These are phyloP conservation scores for Cochlearia excelsa DNA, from an alignment of 345 rosid genomes.

Conservation along the genomic window DNA sequence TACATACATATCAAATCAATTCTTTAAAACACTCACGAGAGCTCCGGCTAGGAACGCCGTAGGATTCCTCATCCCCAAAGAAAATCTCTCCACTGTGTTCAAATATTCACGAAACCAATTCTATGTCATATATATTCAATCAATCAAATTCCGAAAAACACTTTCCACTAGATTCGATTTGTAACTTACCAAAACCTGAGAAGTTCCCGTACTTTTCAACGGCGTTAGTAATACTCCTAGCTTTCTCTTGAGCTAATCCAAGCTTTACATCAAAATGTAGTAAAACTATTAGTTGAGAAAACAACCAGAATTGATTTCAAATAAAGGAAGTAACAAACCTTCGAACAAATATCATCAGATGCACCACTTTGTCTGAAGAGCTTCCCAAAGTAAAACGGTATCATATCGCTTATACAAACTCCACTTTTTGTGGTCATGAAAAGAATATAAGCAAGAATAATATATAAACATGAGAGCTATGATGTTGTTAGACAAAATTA, in stretches of 20 bases:
- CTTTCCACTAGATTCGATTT: conserved; percentile 2
- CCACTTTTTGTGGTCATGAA: conserved; percentile 53
- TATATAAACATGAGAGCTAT: not conserved
- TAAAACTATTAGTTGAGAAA: not conserved
- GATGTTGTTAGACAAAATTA: conserved; percentile 12
- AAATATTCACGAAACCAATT: no score
- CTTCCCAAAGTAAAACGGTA: conserved; percentile 89
- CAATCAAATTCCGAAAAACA: conserved; percentile 1
- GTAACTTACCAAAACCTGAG: conserved; percentile 66
- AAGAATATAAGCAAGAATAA: conserved; percentile 1
- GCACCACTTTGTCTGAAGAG: conserved; percentile 68
- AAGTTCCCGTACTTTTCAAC: conserved; percentile 80
- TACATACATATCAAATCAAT: not conserved
- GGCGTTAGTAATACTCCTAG: conserved; percentile 41
- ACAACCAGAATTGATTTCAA: conserved; percentile 24
- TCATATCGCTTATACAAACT: conserved; percentile 88
- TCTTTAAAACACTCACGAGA: conserved; percentile 46
- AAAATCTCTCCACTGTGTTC: conserved; percentile 78
- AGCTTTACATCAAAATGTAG: conserved; percentile 39
- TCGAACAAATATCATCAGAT: conserved; percentile 68
- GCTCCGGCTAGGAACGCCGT: conserved; percentile 81
- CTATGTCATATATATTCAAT: not conserved
- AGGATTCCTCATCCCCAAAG: conserved; percentile 82
- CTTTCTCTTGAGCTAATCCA: conserved; percentile 76
- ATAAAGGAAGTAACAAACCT: conserved; percentile 46